Percentiles rank a stretch among this genome's conserved stretches.
Conservation (phyloP, 2,329 filamentous ascomycete genomes). For the Aspergillus aculeatus region DNA sequence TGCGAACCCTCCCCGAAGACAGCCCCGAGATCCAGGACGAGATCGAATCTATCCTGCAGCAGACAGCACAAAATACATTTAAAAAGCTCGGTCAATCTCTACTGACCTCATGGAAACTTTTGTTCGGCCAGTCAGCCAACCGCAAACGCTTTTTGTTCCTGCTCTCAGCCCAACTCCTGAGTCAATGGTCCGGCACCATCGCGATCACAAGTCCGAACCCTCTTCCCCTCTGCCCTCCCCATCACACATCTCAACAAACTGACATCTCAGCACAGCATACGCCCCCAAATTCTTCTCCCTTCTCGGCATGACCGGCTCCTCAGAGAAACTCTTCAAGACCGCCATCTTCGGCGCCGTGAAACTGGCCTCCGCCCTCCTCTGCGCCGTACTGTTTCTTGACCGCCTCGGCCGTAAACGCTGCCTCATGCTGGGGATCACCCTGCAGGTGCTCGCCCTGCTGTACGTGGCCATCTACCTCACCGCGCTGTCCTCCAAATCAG, state of each 20-base stretch:
- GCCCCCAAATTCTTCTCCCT: conserved; percentile 69
- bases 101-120: conserved; percentile 4
- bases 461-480: conserved; percentile 55
- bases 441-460: conserved; percentile 53
- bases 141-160: conserved; percentile 67
- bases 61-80: neutral
- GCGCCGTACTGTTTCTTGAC: conserved; percentile 74
- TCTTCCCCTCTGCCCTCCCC: neutral
- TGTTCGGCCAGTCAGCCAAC: conserved; percentile 64
- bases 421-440: conserved; percentile 48
- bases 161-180: conserved; percentile 65
- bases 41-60: conserved; percentile 7
- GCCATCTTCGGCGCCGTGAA: conserved; percentile 74
- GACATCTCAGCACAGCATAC: conserved; percentile 44
- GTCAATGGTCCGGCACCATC: conserved; percentile 70
- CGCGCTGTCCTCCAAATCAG: conserved; percentile 17
- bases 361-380: conserved; percentile 62
- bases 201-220: conserved; percentile 60
- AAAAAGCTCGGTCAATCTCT: neutral
- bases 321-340: conserved; percentile 68
- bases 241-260: no score
- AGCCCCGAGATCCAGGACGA: conserved; percentile 13
- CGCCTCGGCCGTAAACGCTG: conserved; percentile 67
- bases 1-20: conserved; percentile 30
- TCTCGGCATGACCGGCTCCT: conserved; percentile 64